Evolutionary conservation across 169 alveolate species (phyloP), one percentile per base, ranked within the genome.

Genomic region (Neospora caninum): DNA sequence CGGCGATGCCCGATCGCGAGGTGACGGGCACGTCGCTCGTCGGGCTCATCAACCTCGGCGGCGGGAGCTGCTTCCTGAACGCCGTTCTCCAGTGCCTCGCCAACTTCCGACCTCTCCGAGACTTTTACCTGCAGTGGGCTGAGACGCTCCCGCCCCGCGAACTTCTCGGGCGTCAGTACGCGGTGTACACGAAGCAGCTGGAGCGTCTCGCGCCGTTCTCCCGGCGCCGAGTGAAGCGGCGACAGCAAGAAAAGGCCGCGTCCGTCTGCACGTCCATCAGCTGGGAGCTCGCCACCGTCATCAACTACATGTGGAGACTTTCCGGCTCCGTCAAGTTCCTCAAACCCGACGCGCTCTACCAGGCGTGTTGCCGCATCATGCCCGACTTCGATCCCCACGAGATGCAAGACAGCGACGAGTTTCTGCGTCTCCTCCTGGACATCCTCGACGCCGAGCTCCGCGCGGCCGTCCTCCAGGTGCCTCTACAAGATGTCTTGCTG

Each of bases 361-460:
- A 89, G 64, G 94, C 93, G 34, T 94, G 96, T 78, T 73, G 88
- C 82, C 91, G 96, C 25, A 91, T 94, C 27, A 94, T 94, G 94
- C 96, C 96, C 29, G 83, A 94, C 80, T 94, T 94, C 80, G 94
- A 89, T 36, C 94, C 94, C 29, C 96, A 91, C n/a, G 94, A 91
- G 49, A 94, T 94, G 96, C 96, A 94, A 27, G 96, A 94, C 91
- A 88, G 96, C 93, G 96, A 94, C 54, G 96, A 94, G 80, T 94
- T 94, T 42, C 87, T 94, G 67, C 94, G 96, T n/a, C 92, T 83
- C 49, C 92, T 94, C 41, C 69, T 94, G 54, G 96, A 94, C 82
- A 41, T 94, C 31, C 91, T 94, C 6, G 96, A 94, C 86, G 96
- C 89, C 36, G 96, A 94, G 80, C 73, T 94, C 45, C 92, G 93